Evolutionary conservation across 148 eudicot species (phyloP), one percentile per base, ranked within the genome.

Genomic region (Drosera capensis): DNA sequence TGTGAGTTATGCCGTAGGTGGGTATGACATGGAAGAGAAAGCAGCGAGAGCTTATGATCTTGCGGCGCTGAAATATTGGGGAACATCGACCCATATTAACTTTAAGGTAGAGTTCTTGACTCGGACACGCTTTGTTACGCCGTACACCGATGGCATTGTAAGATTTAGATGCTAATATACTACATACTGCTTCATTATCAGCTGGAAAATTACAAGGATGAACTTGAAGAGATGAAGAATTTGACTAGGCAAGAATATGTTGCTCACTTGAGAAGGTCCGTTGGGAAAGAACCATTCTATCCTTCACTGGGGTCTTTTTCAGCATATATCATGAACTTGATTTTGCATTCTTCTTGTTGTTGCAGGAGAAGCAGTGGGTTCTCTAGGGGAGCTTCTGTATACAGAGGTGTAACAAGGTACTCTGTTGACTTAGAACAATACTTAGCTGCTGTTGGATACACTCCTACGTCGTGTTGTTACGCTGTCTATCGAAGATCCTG

Each of bases 371-470:
- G 96, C 57, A 88, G 96, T 58, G 96, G 96, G 4, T 88, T 88
- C 48, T 88, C 96, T 0, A 71, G 96, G 48, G 96, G 96, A 0
- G 96, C 96, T 60, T 88, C 96, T 0, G 75, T 88, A 43, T 88
- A 83, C 59, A 65, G 97, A 68, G 97, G 97, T 55, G 97, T 88
- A 1, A 88, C 97, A 68, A 88, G 97, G 97, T 85, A n/a, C 46
- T 3, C 3, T 41, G 14, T 41, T 17, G 43, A 9, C 5, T 41
- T 41, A 5, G 6, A n/a, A n/a, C n/a, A n/a, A n/a, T 20, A 17
- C 8, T 17, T 19, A 18, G 45, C 21, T 5, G 45, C 21, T 19
- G 14, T n/a, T n/a, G n/a, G n/a, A n/a, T n/a, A n/a, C n/a, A n/a
- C n/a, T n/a, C n/a, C n/a, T n/a, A n/a, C n/a, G n/a, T n/a, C 11